phyloP scores from a whole-genome alignment of 805 yeast genomes.

The Lachancea kluyveri region DNA sequence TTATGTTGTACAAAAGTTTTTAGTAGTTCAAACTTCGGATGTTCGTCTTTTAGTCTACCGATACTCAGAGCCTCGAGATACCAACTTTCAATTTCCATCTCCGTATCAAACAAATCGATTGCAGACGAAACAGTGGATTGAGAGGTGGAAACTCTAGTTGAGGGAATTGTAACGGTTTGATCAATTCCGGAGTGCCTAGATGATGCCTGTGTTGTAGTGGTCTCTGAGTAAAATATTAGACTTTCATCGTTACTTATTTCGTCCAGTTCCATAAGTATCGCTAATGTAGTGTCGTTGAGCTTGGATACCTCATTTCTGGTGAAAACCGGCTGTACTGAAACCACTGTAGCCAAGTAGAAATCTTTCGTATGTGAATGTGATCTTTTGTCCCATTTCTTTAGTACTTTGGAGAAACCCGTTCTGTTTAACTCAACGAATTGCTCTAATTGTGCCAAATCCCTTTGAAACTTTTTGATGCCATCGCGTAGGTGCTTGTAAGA shows the following conservation, averaged over 20 bases:
- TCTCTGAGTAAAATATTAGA: background rate
- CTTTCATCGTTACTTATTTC: conserved; percentile 20
- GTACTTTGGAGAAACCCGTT: conserved; percentile 90
- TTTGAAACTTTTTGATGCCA: conserved; percentile 81
- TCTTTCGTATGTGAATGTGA: conserved; percentile 94
- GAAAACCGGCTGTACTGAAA: conserved; percentile 94
- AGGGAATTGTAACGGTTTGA: background rate
- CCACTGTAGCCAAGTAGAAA: conserved; percentile 83
- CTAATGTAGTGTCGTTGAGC: conserved; percentile 58
- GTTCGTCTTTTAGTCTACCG: conserved; percentile 26
- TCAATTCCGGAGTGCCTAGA: conserved; percentile 1
- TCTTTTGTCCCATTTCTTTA: conserved; percentile 97
- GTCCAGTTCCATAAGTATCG: conserved; percentile 24
- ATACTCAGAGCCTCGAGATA: conserved; percentile 27
- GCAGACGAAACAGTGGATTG: conserved; percentile 2
- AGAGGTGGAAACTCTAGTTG: background rate
- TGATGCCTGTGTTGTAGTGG: conserved; percentile 1
- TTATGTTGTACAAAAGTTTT: conserved; percentile 21
- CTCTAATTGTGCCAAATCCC: conserved; percentile 81
- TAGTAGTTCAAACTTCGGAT: conserved; percentile 19
- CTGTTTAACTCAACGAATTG: conserved; percentile 93
- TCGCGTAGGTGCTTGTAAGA: conserved; percentile 79
- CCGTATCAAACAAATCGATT: conserved; percentile 14
- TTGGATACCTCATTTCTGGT: conserved; percentile 82
- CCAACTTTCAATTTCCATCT: conserved; percentile 30